Percentiles rank a stretch among this genome's conserved stretches.
Evolutionary conservation across 148 eudicot genomes (phyloP).

Genomic region (Dianthus caryophyllus): DNA sequence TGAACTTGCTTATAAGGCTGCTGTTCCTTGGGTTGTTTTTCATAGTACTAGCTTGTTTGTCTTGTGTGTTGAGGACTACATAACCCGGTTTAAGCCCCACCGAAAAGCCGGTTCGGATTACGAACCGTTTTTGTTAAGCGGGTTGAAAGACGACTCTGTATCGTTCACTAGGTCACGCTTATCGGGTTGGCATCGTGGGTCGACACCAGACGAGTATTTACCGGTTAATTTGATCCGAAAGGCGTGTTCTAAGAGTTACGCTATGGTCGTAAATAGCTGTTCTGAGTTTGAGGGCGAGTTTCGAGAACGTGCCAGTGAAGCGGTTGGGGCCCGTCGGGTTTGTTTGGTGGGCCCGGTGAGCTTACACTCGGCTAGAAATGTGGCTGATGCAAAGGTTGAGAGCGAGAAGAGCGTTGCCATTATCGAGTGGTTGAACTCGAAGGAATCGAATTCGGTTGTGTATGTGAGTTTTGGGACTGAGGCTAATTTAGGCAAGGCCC

Average conservation of each 20-base stretch:
- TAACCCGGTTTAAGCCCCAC: background rate
- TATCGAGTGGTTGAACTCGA: background rate
- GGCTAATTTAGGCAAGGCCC: slow-evolving; percentile 8
- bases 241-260: background rate
- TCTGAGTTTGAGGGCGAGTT: background rate
- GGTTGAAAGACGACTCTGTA: background rate
- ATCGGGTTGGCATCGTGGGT: background rate
- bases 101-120: background rate
- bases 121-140: background rate
- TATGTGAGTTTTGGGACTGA: slow-evolving; percentile 13
- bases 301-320: background rate
- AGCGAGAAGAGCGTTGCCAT: background rate
- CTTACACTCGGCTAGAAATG: background rate
- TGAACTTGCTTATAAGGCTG: background rate
- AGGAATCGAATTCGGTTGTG: background rate
- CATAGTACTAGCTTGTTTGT: slow-evolving; percentile 2
- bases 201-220: background rate
- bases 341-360: slow-evolving; percentile 8
- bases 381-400: background rate
- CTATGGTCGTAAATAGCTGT: background rate
- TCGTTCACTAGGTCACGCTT: background rate
- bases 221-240: slow-evolving; percentile 2
- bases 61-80: background rate
- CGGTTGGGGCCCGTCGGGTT: slow-evolving; percentile 1
- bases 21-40: slow-evolving; percentile 2